These are phyloP conservation scores for Hypoxylon perforatum DNA, from an alignment of 495 filamentous ascomycete species.

Conservation along the genomic window DNA sequence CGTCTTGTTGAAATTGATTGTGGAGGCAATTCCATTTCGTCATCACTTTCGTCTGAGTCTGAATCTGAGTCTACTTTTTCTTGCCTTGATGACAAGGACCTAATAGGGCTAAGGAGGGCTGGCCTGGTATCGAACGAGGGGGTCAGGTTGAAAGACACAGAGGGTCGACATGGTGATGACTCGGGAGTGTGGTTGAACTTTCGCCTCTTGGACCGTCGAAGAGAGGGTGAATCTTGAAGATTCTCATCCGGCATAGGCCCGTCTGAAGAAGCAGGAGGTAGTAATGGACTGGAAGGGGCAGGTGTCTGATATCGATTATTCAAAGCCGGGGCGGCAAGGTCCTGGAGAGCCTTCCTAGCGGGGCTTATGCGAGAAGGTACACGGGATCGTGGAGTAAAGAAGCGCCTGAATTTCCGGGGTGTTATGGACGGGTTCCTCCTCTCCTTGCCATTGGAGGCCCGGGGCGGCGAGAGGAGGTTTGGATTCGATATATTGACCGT, in stretches of 20 bases:
- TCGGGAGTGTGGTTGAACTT: conserved; percentile 52
- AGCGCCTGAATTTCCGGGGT: conserved; percentile 78
- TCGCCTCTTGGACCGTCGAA: conserved; percentile 51
- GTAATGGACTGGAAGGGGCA: conserved; percentile 56
- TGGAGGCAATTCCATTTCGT: conserved; percentile 42
- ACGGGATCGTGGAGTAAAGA: conserved; percentile 79
- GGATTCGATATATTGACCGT: conserved; percentile 18
- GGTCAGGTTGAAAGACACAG: conserved; percentile 37
- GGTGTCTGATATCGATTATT: conserved; percentile 64
- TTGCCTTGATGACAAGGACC: conserved; percentile 46
- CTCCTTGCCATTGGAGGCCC: conserved; percentile 53
- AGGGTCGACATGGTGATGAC: conserved; percentile 44
- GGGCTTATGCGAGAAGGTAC: conserved; percentile 60
- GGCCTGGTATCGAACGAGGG: conserved; percentile 35
- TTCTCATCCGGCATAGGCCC: conserved; percentile 44
- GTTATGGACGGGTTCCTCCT: conserved; percentile 68
- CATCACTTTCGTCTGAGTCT: conserved; percentile 43
- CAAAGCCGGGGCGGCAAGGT: conserved; percentile 72
- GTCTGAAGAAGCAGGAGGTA: conserved; percentile 46
- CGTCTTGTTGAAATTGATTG: conserved; percentile 18
- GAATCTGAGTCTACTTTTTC: conserved; percentile 34
- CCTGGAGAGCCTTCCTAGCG: conserved; percentile 72
- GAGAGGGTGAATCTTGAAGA: conserved; percentile 13
- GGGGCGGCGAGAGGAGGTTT: conserved; percentile 51
- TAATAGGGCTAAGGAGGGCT: conserved; percentile 51